phyloP scores from a whole-genome alignment of 2,329 filamentous ascomycete genomes.

The Verticillium albo-atrum region DNA sequence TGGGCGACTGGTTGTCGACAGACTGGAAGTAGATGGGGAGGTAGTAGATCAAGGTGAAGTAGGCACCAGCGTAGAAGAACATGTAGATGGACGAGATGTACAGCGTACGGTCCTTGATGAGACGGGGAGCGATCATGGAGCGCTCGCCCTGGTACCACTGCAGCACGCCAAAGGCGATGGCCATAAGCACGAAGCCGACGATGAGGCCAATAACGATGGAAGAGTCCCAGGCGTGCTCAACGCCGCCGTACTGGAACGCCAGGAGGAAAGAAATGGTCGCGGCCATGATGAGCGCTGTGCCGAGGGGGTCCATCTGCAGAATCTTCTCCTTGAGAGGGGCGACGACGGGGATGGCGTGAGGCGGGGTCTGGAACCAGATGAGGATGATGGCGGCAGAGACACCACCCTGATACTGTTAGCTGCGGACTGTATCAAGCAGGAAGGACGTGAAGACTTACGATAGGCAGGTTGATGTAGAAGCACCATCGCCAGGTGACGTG shows the following conservation, averaged over 20 bases:
- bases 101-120: constrained; percentile 34
- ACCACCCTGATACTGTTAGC: constrained; percentile 13
- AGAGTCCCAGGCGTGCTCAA: constrained; percentile 19
- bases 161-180: constrained; percentile 27
- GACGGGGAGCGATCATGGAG: constrained; percentile 38
- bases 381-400: constrained; percentile 26
- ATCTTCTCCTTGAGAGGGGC: constrained; percentile 13
- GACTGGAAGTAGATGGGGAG: constrained; percentile 43
- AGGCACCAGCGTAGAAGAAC: constrained; percentile 32
- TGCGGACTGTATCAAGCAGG: background rate
- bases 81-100: constrained; percentile 26
- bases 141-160: constrained; percentile 34
- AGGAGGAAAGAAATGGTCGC: constrained; percentile 41
- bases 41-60: constrained; percentile 27
- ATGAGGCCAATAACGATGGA: background rate
- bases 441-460: constrained; percentile 20
- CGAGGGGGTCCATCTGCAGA: constrained; percentile 15
- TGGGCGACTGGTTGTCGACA: constrained; percentile 32
- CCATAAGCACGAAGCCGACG: background rate
- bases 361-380: constrained; percentile 17
- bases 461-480: constrained; percentile 33
- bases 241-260: constrained; percentile 46
- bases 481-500: constrained; percentile 33
- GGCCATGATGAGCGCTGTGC: constrained; percentile 24
- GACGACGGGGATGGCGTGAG: background rate